phyloP scores from a whole-genome alignment of 208 protist species.

The Porcisia deanei region DNA sequence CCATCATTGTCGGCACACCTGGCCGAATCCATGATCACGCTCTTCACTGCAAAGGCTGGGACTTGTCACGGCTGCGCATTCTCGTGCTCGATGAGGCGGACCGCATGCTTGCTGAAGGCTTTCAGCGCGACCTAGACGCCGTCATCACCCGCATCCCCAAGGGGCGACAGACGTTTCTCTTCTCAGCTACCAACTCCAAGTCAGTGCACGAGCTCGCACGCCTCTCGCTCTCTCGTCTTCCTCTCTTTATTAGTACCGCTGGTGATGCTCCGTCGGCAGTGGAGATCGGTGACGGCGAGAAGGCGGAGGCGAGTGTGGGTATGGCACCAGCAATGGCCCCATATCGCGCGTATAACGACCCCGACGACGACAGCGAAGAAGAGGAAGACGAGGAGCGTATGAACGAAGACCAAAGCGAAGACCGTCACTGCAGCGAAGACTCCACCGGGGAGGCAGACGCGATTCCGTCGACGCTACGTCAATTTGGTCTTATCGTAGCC shows the following conservation, averaged over 20 bases:
- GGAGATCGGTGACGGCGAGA: slow-evolving; percentile 23
- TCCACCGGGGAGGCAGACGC: slow-evolving; percentile 43
- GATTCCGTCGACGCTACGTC: slow-evolving; percentile 79
- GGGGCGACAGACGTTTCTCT: slow-evolving; percentile 97
- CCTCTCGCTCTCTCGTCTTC: slow-evolving; percentile 93
- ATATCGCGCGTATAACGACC: slow-evolving; percentile 48
- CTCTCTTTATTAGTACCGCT: slow-evolving; percentile 88
- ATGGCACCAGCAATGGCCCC: slow-evolving; percentile 30
- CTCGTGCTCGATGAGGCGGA: slow-evolving; percentile 99
- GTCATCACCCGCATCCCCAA: slow-evolving; percentile 89
- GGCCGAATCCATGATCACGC: slow-evolving; percentile 90
- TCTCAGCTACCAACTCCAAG: slow-evolving; percentile 97
- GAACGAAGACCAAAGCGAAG: slow-evolving; percentile 5
- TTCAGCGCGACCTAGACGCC: slow-evolving; percentile 97
- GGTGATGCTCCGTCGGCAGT: slow-evolving; percentile 53
- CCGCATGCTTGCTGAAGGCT: slow-evolving; percentile 99
- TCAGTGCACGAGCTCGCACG: slow-evolving; percentile 89
- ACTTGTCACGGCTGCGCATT: slow-evolving; percentile 94
- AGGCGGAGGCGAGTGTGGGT: neutral
- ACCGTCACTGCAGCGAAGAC: slow-evolving; percentile 10
- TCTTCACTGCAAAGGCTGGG: slow-evolving; percentile 64
- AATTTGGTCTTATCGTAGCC: slow-evolving; percentile 82
- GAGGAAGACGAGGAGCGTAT: slow-evolving; percentile 22
- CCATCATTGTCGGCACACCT: slow-evolving; percentile 87
- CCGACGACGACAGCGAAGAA: slow-evolving; percentile 15